These are phyloP conservation scores for Wickerhamiella nectarea DNA, from an alignment of 805 yeast genomes.

Conservation along the genomic window DNA sequence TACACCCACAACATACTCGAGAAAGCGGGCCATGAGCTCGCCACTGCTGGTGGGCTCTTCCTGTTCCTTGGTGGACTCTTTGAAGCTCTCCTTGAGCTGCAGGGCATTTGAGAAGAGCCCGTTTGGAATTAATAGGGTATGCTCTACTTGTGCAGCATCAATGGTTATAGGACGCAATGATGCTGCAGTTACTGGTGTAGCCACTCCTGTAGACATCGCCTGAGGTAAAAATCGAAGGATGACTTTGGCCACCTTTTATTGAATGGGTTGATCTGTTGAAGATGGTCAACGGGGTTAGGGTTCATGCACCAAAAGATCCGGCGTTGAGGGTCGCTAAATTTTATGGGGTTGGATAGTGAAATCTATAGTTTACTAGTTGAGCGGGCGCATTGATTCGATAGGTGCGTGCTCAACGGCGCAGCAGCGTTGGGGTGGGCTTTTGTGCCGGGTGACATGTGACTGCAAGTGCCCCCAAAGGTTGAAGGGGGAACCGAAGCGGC, in stretches of 20 bases:
- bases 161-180: slow-evolving; percentile 70
- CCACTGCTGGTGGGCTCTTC: slow-evolving; percentile 79
- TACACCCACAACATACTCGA: slow-evolving; percentile 38
- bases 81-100: slow-evolving; percentile 78
- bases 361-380: too few relatives aligned
- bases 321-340: not conserved
- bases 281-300: slow-evolving; percentile 7
- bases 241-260: not conserved
- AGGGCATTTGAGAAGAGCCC: slow-evolving; percentile 64
- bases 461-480: too few relatives aligned
- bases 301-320: not conserved
- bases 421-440: too few relatives aligned
- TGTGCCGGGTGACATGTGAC: too few relatives aligned
- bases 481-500: too few relatives aligned
- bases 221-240: not conserved
- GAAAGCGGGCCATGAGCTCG: slow-evolving; percentile 70
- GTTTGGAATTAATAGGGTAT: slow-evolving; percentile 76
- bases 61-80: slow-evolving; percentile 47
- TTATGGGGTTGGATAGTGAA: not conserved
- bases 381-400: too few relatives aligned
- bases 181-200: slow-evolving; percentile 33
- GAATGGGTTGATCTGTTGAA: slow-evolving; percentile 2
- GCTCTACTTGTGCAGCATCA: slow-evolving; percentile 77
- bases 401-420: too few relatives aligned
- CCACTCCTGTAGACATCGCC: slow-evolving; percentile 28